A percentile compares a stretch with the other conserved stretches of the same genome.
Conservation (phyloP, 148 eudicot genomes). For the Silene latifolia region DNA sequence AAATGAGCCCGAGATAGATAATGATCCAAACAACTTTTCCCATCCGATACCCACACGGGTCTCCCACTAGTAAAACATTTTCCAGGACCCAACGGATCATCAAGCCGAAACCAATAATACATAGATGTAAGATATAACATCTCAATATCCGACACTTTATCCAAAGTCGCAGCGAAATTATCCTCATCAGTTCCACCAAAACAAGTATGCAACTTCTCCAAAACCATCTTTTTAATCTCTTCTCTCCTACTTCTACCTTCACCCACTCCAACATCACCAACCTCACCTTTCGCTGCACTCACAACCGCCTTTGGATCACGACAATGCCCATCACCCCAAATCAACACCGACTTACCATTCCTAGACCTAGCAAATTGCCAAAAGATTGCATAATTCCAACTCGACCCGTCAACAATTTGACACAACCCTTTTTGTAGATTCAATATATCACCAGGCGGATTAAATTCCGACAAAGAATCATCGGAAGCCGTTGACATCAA, state of each 20-base stretch:
- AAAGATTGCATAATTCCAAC: constrained; percentile 82
- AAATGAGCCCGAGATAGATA: constrained; percentile 70
- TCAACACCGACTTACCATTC: constrained; percentile 75
- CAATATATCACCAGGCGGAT: constrained; percentile 52
- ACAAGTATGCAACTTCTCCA: constrained; percentile 64
- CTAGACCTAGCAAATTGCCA: constrained; percentile 88
- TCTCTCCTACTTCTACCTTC: constrained; percentile 24
- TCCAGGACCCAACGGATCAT: constrained; percentile 71
- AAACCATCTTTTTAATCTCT: constrained; percentile 49
- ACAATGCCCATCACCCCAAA: constrained; percentile 96
- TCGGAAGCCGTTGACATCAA: constrained; percentile 53
- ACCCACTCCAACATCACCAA: constrained; percentile 29
- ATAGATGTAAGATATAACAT: constrained; percentile 81
- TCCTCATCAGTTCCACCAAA: constrained; percentile 66
- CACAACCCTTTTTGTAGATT: constrained; percentile 59
- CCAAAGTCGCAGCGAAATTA: constrained; percentile 48
- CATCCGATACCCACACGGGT: constrained; percentile 67
- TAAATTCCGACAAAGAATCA: constrained; percentile 53
- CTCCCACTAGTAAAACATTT: constrained; percentile 70
- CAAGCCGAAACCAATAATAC: constrained; percentile 74
- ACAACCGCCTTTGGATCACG: constrained; percentile 38
- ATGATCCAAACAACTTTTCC: constrained; percentile 55
- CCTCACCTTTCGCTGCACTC: constrained; percentile 5
- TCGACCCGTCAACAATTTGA: constrained; percentile 72
- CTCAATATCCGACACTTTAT: constrained; percentile 69